Evolutionary conservation across 2,329 filamentous ascomycete species (phyloP).

Genomic region (Claviceps fusiformis): DNA sequence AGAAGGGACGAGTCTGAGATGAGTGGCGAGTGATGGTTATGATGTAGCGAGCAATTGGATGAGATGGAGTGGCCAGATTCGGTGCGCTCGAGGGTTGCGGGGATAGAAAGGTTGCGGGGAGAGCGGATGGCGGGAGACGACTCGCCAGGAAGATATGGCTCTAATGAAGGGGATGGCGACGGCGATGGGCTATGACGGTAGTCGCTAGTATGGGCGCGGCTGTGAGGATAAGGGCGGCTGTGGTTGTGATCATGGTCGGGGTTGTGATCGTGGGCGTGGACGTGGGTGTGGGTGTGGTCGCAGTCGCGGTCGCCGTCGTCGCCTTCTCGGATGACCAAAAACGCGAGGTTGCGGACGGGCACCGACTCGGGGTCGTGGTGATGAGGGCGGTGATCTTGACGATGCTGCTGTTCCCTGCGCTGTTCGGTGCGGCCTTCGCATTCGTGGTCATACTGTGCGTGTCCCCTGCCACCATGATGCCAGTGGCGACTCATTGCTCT

Average conservation of each 20-base stretch:
- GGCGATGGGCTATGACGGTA: constrained; percentile 11
- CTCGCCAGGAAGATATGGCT: neutral
- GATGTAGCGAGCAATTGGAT: constrained; percentile 20
- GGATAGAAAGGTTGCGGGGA: neutral
- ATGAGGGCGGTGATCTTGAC: neutral
- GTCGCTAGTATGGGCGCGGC: neutral
- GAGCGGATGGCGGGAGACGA: neutral
- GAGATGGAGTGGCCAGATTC: constrained; percentile 35
- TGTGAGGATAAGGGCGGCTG: constrained; percentile 4
- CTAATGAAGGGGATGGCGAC: constrained; percentile 11
- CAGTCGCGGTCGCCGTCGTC: constrained; percentile 4
- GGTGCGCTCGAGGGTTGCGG: constrained; percentile 31
- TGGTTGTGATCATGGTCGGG: constrained; percentile 2
- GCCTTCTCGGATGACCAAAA: constrained; percentile 26
- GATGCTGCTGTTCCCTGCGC: neutral
- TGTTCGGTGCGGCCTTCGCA: neutral
- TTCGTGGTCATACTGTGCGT: neutral
- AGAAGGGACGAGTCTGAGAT: constrained; percentile 12
- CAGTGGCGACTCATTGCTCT: neutral
- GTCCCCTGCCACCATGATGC: neutral
- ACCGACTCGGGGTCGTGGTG: constrained; percentile 12
- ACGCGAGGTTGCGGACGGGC: constrained; percentile 19
- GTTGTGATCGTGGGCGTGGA: constrained; percentile 5
- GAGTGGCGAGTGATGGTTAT: constrained; percentile 14
- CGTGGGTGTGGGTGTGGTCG: constrained; percentile 2